Base-by-base conservation (phyloP, 1,284 basidiomycete species). In the Macrocystidia cucumis region DNA sequence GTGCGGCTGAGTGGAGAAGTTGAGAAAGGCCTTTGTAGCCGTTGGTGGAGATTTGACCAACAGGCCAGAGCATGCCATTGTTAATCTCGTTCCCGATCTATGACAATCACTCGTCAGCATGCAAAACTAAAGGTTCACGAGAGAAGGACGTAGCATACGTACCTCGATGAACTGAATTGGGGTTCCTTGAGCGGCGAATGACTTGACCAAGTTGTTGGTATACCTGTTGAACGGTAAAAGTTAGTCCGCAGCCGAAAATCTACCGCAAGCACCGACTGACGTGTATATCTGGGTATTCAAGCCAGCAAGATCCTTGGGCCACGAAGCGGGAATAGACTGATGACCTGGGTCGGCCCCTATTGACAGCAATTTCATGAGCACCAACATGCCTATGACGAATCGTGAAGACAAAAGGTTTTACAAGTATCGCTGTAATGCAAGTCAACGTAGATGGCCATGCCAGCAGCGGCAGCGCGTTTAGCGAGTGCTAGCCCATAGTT, bases 381-480 rank as follows among this genome's bases (percentile, higher is more conserved):
- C 13, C 24, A 18, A 4, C 7, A 16, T 22, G 13, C 17, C 14
- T 7, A 26, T 4, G n/a, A 27, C 30, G 23, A 27, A 13, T 35
- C 22, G 34, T 20, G 29, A 16, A 21, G 46, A 22, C 6, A 14
- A 29, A 5, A 17, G 44, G 62, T 38, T n/a, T n/a, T 47, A 74
- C 73, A 78, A 3, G 72, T 78, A 47, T 80, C 77, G 47, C 74
- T 77, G 49, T 70, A 78, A 46, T 81, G 76, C 31, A 79, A 47
- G 44, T 79, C 74, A 5, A 81, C 57, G 23, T 69, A 51, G 7
- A 81, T 49, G n/a, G 60, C 59, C 71, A 79, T 67, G 12, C 75
- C 72, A 12, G 70, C 71, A 9, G 67, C 70, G 37, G 63, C 65
- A 24, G 73, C 69, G 9, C 76, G 60, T 51, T 73, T 75, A 3